Percentiles rank a stretch among this genome's conserved stretches.
These are phyloP conservation scores for Fusarium bactridioides DNA, from an alignment of 2,329 filamentous ascomycete species.

Conservation along the genomic window DNA sequence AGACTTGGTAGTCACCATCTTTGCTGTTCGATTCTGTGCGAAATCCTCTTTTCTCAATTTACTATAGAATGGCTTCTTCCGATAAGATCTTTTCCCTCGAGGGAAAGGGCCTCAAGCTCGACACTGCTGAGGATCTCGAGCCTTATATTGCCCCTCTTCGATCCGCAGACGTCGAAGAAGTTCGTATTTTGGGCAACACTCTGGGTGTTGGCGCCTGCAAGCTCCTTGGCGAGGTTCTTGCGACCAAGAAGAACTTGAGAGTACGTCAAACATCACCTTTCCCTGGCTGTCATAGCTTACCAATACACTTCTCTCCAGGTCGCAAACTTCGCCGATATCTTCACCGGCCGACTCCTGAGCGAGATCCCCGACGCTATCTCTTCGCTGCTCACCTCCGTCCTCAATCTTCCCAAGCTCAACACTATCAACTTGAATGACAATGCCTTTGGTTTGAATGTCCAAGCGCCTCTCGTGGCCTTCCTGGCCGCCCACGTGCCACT, in stretches of 20 bases:
- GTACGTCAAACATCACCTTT: constrained; percentile 52
- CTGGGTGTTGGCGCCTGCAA: constrained; percentile 89
- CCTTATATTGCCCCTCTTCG: constrained; percentile 80
- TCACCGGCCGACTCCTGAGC: constrained; percentile 89
- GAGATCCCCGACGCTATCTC: constrained; percentile 94
- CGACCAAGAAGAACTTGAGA: constrained; percentile 83
- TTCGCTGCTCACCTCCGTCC: constrained; percentile 82
- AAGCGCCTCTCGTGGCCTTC: constrained; percentile 91
- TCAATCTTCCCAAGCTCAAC: constrained; percentile 84
- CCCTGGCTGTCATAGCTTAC: not conserved
- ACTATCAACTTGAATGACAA: constrained; percentile 98
- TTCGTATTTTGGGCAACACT: constrained; percentile 89
- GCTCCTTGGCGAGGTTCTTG: constrained; percentile 81
- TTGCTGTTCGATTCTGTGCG: constrained; percentile 17
- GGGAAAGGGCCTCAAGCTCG: constrained; percentile 90
- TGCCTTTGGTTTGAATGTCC: constrained; percentile 94
- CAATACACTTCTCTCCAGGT: constrained; percentile 54
- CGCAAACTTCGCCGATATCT: constrained; percentile 96
- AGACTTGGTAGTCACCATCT: constrained; percentile 15
- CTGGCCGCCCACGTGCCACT: constrained; percentile 87
- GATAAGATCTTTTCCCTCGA: constrained; percentile 86
- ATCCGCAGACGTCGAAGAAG: constrained; percentile 81
- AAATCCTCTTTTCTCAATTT: constrained; percentile 1
- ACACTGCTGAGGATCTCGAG: constrained; percentile 86
- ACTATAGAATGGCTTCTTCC: constrained; percentile 43